Base-by-base conservation (phyloP, 495 filamentous ascomycete genomes). In the Chaetomium fimeti region DNA sequence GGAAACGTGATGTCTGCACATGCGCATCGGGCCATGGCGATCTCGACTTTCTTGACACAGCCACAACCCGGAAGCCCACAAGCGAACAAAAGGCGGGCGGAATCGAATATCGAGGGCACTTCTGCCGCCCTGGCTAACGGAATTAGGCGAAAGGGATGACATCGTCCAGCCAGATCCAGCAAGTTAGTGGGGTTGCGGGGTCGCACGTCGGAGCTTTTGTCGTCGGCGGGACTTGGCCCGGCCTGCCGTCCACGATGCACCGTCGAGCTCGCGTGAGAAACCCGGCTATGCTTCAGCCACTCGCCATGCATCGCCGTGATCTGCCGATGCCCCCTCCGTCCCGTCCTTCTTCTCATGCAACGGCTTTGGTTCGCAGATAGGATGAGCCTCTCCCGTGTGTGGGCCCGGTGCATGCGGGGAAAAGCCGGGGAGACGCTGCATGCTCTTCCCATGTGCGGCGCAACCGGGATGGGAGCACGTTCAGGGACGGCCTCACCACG, bases 131-230 rank as follows among this genome's bases (percentile, higher is more conserved):
- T 60, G 60, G 51, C 63, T 62, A 68, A 52, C 64, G 52, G 53
- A 13, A 59, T 64, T 61, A 60, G 67, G 61, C 52, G 57, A 58
- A 63, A 40, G 53, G 54, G 53, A 70, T 72, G 70, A 68, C 70
- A 69, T 64, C 62, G 57, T 70, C 63, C 52, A 57, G 58, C 66
- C 61, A 42, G 49, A 60, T 60, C 53, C 22, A 59, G 62, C 25
- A 52, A 47, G 47, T 51, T 64, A 62, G 72, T 73, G 72, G 71
- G 72, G 71, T 73, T 52, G 72, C 71, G 67, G 71, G 69, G 67
- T 69, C 43, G 57, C 43, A 57, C 52, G 62, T 43, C 51, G 61
- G 53, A 64, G 59, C 58, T 63, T 42, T 51, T 29, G 48, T 36
- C 15, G 27, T 58, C 60, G 62, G 60, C 67, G 68, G 67, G 66